phyloP scores from a whole-genome alignment of 495 filamentous ascomycete species.

The Parathielavia hyrcaniae region DNA sequence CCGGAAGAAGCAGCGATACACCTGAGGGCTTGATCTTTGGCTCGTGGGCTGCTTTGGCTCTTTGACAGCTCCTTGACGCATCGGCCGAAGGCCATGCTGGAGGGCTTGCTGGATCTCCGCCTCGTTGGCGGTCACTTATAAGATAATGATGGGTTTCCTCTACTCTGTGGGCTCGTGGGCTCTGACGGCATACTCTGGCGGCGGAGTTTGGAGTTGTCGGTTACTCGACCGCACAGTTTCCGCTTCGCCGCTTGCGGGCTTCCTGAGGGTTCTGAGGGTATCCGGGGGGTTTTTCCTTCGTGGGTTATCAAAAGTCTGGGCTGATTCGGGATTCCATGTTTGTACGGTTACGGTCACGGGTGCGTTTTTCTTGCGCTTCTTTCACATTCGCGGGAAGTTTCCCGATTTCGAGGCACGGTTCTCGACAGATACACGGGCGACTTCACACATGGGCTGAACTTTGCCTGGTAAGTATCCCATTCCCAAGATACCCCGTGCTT shows the following conservation, averaged over 20 bases:
- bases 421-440: slow-evolving; percentile 15
- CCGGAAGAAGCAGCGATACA: slow-evolving; percentile 40
- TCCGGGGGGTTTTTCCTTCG: slow-evolving; percentile 7
- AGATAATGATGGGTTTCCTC: slow-evolving; percentile 27
- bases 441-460: slow-evolving; percentile 15
- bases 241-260: slow-evolving; percentile 10
- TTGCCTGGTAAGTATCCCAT: slow-evolving; percentile 22
- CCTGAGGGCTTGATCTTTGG: slow-evolving; percentile 39
- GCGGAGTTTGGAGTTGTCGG: neutral
- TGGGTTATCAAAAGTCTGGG: slow-evolving; percentile 20
- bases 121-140: slow-evolving; percentile 9
- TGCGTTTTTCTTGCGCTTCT: slow-evolving; percentile 5
- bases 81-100: slow-evolving; percentile 19
- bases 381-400: neutral
- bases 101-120: slow-evolving; percentile 18
- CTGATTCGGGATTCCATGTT: neutral
- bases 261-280: slow-evolving; percentile 27
- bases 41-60: slow-evolving; percentile 45
- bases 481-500: slow-evolving; percentile 11
- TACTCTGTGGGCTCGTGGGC: slow-evolving; percentile 40
- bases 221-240: neutral
- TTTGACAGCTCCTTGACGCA: slow-evolving; percentile 38
- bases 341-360: slow-evolving; percentile 12
- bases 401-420: neutral
- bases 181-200: slow-evolving; percentile 18